Evolutionary conservation across 2,329 filamentous ascomycete species (phyloP).

Genomic region (Didymosphaeria variabile): DNA sequence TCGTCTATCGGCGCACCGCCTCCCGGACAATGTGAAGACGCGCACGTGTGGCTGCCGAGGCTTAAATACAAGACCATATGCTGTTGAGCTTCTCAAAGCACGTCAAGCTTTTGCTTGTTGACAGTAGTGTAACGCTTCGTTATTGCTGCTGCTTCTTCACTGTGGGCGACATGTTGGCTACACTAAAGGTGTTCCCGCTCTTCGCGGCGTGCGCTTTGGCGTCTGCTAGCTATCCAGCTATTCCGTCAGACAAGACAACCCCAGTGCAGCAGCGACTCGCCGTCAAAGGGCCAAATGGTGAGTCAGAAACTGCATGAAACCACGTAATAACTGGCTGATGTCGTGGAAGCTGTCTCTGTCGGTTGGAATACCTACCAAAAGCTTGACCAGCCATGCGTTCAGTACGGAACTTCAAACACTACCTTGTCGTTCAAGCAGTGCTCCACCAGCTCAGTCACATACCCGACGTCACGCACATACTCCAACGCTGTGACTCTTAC

Average conservation of each 20-base stretch:
- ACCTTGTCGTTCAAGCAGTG: slow-evolving; percentile 55
- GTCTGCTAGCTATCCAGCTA: slow-evolving; percentile 14
- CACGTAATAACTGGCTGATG: not conserved
- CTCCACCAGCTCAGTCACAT: slow-evolving; percentile 59
- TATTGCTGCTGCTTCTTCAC: not conserved
- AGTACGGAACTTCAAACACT: slow-evolving; percentile 58
- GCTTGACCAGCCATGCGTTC: slow-evolving; percentile 58
- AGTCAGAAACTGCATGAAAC: not conserved
- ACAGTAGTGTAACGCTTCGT: not conserved
- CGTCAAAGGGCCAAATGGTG: slow-evolving; percentile 15
- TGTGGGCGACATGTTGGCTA: slow-evolving; percentile 1
- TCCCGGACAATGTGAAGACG: not conserved
- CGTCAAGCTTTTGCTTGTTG: not conserved
- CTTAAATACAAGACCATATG: not conserved
- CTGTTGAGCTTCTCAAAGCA: not conserved
- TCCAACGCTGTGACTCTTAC: slow-evolving; percentile 60
- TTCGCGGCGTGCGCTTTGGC: slow-evolving; percentile 8
- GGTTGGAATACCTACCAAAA: slow-evolving; percentile 67
- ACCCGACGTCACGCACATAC: slow-evolving; percentile 64
- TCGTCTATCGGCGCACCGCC: not conserved
- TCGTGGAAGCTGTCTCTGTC: slow-evolving; percentile 8
- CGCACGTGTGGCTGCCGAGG: slow-evolving; percentile 4
- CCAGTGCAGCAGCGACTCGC: slow-evolving; percentile 19
- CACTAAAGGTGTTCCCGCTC: slow-evolving; percentile 9
- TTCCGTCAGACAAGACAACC: slow-evolving; percentile 13